Conservation (phyloP, 208 protist genomes). For the Leishmania mexicana region DNA sequence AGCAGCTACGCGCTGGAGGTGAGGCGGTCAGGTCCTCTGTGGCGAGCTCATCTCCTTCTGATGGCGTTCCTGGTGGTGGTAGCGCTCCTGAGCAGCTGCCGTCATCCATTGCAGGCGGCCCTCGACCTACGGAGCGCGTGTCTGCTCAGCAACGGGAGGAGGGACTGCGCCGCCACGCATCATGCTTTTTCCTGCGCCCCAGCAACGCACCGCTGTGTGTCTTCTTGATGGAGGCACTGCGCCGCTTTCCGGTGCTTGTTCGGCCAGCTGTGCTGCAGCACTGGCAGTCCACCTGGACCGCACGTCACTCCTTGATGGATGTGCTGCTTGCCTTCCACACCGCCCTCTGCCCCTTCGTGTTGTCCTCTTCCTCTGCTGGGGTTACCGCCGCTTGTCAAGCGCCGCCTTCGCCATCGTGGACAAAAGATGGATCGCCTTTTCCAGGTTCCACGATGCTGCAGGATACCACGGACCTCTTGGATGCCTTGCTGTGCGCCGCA, state of each 20-base stretch:
- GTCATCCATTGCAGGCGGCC: background rate
- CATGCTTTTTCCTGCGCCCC: constrained; percentile 64
- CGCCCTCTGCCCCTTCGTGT: constrained; percentile 47
- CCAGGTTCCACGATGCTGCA: background rate
- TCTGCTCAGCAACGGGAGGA: constrained; percentile 25
- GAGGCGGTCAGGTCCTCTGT: background rate
- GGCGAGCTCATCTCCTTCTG: background rate
- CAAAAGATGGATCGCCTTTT: background rate
- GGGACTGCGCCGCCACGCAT: constrained; percentile 31
- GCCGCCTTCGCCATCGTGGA: background rate
- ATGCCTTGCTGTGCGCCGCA: constrained; percentile 45
- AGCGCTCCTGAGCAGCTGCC: background rate
- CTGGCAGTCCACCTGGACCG: constrained; percentile 60
- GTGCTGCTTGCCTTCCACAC: constrained; percentile 56
- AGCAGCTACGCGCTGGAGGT: background rate
- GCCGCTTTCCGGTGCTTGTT: constrained; percentile 65
- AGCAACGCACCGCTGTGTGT: constrained; percentile 66
- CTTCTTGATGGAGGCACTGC: constrained; percentile 64
- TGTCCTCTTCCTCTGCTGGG: background rate
- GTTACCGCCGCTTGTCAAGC: background rate
- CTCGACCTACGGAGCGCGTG: background rate
- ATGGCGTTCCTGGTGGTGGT: background rate
- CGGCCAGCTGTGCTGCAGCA: constrained; percentile 36
- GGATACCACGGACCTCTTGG: constrained; percentile 46
- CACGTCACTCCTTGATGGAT: constrained; percentile 62